Conservation (phyloP, 495 filamentous ascomycete genomes). For the Penicillium dipodomyicola region DNA sequence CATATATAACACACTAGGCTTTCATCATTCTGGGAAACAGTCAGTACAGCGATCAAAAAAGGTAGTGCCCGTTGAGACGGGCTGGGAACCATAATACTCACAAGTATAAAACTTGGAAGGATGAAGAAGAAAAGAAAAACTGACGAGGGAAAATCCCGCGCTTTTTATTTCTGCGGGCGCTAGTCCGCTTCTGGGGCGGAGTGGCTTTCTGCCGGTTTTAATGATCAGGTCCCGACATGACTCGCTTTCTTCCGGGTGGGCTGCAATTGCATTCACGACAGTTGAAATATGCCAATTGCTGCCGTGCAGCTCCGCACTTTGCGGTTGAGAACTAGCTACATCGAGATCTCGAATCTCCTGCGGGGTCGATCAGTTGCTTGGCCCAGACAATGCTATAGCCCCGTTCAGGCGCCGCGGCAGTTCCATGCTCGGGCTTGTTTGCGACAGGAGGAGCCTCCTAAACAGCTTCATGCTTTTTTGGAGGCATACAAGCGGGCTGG, state of each 20-base stretch:
- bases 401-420: conserved; percentile 14
- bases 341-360: conserved; percentile 42
- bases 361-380: conserved; percentile 19
- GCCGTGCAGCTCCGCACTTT: conserved; percentile 22
- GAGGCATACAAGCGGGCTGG: conserved; percentile 51
- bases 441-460: conserved; percentile 23
- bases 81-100: conserved; percentile 50
- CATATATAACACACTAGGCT: conserved; percentile 93
- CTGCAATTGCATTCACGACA: neutral
- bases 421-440: conserved; percentile 30
- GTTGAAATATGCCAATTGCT: conserved; percentile 9
- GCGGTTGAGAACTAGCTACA: conserved; percentile 36
- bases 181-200: conserved; percentile 30
- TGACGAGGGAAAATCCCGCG: conserved; percentile 21
- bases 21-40: conserved; percentile 84
- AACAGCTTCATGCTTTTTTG: conserved; percentile 30
- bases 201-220: conserved; percentile 27
- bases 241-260: neutral
- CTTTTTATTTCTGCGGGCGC: conserved; percentile 23
- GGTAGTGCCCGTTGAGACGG: neutral
- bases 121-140: conserved; percentile 66
- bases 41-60: conserved; percentile 40
- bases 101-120: conserved; percentile 98
- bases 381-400: conserved; percentile 15
- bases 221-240: conserved; percentile 18